Base-by-base conservation (phyloP, 768 basidiomycete species). In the Dioszegia aurantiaca region DNA sequence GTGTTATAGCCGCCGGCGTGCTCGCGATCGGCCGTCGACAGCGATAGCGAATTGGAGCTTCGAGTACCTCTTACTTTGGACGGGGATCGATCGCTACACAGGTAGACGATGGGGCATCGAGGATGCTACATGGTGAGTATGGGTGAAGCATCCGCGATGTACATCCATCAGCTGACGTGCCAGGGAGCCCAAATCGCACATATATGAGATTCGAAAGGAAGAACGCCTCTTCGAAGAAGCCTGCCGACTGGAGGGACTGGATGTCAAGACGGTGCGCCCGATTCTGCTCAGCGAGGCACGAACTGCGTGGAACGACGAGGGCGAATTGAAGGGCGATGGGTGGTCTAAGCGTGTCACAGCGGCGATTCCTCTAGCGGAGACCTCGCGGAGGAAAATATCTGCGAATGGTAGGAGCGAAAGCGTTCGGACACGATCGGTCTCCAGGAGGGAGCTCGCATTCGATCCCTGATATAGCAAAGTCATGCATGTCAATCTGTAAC, bases 1-100 rank as follows among this genome's bases (percentile, higher is more conserved):
- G n/a, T n/a, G n/a, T n/a, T n/a, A n/a, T n/a, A n/a, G 51, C 4
- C 51, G 51, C 8, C 51, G 51, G 6, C 51, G 51, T 23, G 51
- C 17, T 2, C n/a, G 19, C 1, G 23, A n/a, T 10, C 40, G 33
- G 33, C 2, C n/a, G n/a, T n/a, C n/a, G n/a, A n/a, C n/a, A n/a
- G n/a, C 51, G 3, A 10, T 21, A 5, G 21, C 36, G 21, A 39
- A 24, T 23, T 9, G 21, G 37, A 17, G 21, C 33, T 41, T 53
- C 39, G 51, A 53, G 37, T 53, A 53, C 51, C 39, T 53, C 24
- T 6, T 53, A 3, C 16, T 21, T 4, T 53, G 51, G 51, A 27
- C 14, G 6, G 51, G 51, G 23, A 40, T 27, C 16, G 26, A 53
- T 16, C 23, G 14, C 5, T 11, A 6, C 16, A 24, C 39, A n/a